Conservation (phyloP, 306 rosid genomes). For the Dryas drummondii region DNA sequence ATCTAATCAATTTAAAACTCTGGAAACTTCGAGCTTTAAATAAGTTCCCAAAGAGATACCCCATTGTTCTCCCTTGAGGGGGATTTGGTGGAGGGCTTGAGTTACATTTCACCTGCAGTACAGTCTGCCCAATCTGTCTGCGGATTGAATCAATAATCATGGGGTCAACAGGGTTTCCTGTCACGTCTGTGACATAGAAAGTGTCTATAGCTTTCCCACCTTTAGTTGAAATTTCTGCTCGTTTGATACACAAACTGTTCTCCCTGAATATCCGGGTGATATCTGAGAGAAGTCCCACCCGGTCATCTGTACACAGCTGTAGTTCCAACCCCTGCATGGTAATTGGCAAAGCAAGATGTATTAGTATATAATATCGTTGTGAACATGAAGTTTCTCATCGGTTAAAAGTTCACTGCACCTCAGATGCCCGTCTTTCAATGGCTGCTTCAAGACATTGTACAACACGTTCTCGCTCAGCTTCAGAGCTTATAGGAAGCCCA, state of each 20-base stretch:
- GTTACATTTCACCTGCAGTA: conserved; percentile 65
- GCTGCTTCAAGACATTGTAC: conserved; percentile 93
- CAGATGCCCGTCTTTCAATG: conserved; percentile 82
- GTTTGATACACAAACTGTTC: conserved; percentile 74
- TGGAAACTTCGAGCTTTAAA: conserved; percentile 76
- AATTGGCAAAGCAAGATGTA: conserved; percentile 19
- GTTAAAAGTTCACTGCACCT: conserved; percentile 42
- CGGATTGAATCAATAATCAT: conserved; percentile 78
- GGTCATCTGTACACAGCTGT: conserved; percentile 73
- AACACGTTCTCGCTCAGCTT: conserved; percentile 85
- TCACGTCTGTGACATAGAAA: conserved; percentile 82
- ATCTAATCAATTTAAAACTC: conserved; percentile 64
- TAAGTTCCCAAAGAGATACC: conserved; percentile 67
- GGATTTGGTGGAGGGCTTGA: conserved; percentile 46
- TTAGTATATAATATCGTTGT: conserved; percentile 9
- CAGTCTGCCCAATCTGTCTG: conserved; percentile 60
- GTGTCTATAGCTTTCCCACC: conserved; percentile 66
- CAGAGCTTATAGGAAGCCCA: conserved; percentile 84
- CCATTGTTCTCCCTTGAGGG: conserved; percentile 49
- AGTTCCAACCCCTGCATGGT: conserved; percentile 83
- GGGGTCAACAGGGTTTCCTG: conserved; percentile 73
- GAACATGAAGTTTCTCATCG: not conserved
- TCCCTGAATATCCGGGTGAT: conserved; percentile 91
- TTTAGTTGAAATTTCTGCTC: conserved; percentile 90
- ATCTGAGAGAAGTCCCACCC: conserved; percentile 85